phyloP scores from a whole-genome alignment of 345 rosid species.

The Firmiana major region DNA sequence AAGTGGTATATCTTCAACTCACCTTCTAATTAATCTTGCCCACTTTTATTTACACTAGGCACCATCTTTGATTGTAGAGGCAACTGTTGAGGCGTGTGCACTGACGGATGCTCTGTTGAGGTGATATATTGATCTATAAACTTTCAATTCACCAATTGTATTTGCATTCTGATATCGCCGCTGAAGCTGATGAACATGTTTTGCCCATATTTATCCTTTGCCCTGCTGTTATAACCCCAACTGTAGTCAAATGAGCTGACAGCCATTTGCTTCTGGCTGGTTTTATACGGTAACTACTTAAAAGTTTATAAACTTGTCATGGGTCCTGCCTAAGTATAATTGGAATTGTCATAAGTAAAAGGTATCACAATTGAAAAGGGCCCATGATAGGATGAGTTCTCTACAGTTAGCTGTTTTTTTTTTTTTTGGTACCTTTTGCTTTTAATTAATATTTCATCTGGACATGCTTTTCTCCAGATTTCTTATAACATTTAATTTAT shows the following conservation, averaged over 20 bases:
- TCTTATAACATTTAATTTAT: constrained; percentile 22
- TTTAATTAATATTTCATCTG: constrained; percentile 1
- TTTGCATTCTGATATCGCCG: background rate
- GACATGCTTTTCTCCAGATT: background rate
- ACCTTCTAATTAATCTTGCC: constrained; percentile 10
- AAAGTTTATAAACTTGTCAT: background rate
- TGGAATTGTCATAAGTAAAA: background rate
- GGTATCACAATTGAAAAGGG: background rate
- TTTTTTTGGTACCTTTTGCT: background rate
- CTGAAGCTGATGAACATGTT: background rate
- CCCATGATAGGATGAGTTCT: background rate
- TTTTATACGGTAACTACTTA: background rate
- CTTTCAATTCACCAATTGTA: background rate
- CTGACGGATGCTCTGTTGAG: constrained; percentile 75
- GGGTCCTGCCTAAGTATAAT: background rate
- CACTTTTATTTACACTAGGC: constrained; percentile 47
- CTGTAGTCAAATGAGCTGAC: background rate
- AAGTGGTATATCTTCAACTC: constrained; percentile 7
- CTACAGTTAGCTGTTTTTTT: background rate
- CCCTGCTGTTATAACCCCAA: background rate
- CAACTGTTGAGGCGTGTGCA: constrained; percentile 71
- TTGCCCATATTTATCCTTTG: background rate
- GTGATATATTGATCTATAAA: constrained; percentile 33
- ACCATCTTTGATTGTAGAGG: constrained; percentile 82
- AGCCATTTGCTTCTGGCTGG: background rate